Percentiles rank a stretch among this genome's conserved stretches.
Evolutionary conservation across 768 basidiomycete species (phyloP).

Genomic region (Phanerochaete carnosa): DNA sequence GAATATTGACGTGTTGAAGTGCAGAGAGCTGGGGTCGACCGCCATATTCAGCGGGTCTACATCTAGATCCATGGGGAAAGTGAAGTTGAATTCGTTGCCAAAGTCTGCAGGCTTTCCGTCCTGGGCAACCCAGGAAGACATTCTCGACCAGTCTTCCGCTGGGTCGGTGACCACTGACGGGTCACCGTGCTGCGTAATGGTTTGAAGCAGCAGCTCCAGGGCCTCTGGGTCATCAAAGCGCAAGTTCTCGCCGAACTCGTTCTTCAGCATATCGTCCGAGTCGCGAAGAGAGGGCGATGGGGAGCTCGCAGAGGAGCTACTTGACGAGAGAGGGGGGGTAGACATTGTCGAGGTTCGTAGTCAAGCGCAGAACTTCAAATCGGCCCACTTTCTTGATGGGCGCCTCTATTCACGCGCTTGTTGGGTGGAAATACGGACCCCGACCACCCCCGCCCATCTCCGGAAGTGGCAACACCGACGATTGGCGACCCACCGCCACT

Average conservation of each 20-base stretch:
- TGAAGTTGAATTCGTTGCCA: constrained; percentile 36
- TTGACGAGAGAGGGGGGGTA: constrained; percentile 23
- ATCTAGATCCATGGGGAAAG: constrained; percentile 57
- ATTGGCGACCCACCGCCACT: neutral
- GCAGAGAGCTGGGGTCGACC: constrained; percentile 63
- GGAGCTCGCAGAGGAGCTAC: constrained; percentile 22
- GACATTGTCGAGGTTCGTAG: constrained; percentile 19
- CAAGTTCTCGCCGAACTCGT: constrained; percentile 18
- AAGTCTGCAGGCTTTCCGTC: constrained; percentile 38
- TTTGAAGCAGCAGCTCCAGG: constrained; percentile 27
- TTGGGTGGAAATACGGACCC: neutral
- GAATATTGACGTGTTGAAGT: constrained; percentile 40
- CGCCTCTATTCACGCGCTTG: neutral
- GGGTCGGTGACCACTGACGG: constrained; percentile 4
- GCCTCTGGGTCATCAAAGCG: constrained; percentile 18
- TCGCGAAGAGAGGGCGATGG: constrained; percentile 19
- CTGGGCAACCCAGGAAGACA: constrained; percentile 39
- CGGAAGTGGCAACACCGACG: neutral
- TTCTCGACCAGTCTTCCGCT: constrained; percentile 56
- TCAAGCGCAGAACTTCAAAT: constrained; percentile 7
- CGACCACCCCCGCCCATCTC: neutral
- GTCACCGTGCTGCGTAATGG: constrained; percentile 19
- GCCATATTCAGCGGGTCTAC: constrained; percentile 50
- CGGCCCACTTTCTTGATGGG: constrained; percentile 10
- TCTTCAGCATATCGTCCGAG: constrained; percentile 10